These are phyloP conservation scores for Flaveria floridana DNA, from an alignment of 140 eudicot species.

Conservation along the genomic window DNA sequence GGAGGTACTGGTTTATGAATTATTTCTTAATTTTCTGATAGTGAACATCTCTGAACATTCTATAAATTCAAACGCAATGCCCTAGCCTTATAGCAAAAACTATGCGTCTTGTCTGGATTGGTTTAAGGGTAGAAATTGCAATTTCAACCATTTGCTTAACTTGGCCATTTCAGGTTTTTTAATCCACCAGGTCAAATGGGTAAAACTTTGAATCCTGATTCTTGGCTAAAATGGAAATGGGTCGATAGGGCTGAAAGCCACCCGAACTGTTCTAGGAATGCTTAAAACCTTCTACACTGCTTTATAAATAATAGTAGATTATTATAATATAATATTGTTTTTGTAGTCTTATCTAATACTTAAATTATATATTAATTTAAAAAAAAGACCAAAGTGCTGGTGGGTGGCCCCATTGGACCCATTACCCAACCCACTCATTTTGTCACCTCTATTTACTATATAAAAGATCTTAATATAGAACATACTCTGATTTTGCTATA, in stretches of 20 bases:
- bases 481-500: too few relatives aligned
- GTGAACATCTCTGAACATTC: neutral
- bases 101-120: neutral
- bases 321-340: neutral
- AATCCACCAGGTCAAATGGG: neutral
- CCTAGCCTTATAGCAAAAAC: too few relatives aligned
- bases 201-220: neutral
- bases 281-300: neutral
- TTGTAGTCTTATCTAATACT: neutral
- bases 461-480: too few relatives aligned
- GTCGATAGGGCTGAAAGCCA: neutral
- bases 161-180: neutral
- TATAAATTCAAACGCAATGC: too few relatives aligned
- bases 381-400: neutral
- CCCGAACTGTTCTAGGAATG: neutral
- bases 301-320: neutral
- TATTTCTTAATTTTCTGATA: neutral
- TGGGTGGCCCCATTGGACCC: neutral
- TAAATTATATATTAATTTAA: neutral
- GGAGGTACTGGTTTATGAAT: constrained; percentile 57
- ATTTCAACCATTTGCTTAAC: neutral
- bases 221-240: neutral
- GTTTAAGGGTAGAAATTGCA: neutral
- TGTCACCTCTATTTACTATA: neutral
- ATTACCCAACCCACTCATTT: neutral